Base-by-base conservation (phyloP, 2,329 filamentous ascomycete genomes). In the Biscogniauxia sp. region DNA sequence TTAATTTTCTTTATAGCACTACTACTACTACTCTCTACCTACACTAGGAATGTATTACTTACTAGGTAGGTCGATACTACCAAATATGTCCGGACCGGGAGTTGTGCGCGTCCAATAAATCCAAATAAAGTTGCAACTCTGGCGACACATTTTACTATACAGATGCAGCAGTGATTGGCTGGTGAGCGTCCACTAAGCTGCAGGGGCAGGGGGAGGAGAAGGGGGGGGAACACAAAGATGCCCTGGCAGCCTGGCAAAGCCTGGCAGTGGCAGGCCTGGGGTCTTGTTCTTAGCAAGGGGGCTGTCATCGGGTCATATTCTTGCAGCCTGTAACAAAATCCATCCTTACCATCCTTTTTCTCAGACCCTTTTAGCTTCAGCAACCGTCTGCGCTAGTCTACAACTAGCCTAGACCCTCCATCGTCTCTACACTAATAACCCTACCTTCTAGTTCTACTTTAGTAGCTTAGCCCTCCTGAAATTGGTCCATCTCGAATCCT, bases 301-400 rank as follows among this genome's bases (percentile, higher is more conserved):
- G 28, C 7, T 45, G 37, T 45, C 37, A 45, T 45, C 37, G 37
- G 37, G 37, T 45, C 37, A 45, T 56, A 50, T 49, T 56, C 17
- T 20, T 53, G n/a, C 55, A 37, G 51, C 45, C 51, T 37, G 53
- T 55, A 41, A 55, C 59, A 58, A 61, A 59, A 55, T 54, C 61
- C 59, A 41, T 57, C 51, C 45, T 53, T 32, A 59, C 55, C 60
- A 45, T 45, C 37, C 61, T 56, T 61, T 62, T 61, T 64, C 61
- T 62, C 57, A 32, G 53, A 59, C 57, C 53, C 57, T 56, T 59
- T 59, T 52, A 53, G 58, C 59, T 62, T 66, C 62, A 66, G 58
- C 61, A 55, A 20, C 15, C 11, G 60, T 64, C 60, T 61, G 58
- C 56, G 37, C 37, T 45, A 45, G 37, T 17, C 37, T 45, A 45